Conservation (phyloP, 768 basidiomycete species). For the Lentinula sp. region DNA sequence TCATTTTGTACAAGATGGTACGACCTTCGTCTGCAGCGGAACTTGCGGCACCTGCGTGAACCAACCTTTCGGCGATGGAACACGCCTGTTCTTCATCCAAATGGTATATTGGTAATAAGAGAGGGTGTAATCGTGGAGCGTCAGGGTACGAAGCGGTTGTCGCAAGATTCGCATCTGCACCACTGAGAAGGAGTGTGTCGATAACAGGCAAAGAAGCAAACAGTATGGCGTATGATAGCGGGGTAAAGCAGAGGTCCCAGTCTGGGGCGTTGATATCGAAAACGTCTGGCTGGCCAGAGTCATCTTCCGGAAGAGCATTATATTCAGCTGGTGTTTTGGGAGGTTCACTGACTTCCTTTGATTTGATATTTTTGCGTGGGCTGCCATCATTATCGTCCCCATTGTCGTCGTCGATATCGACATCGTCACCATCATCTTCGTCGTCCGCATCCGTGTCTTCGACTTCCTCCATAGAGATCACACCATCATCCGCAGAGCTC, state of each 20-base stretch:
- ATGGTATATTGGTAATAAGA: slow-evolving; percentile 9
- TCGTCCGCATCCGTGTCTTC: slow-evolving; percentile 20
- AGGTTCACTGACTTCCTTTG: slow-evolving; percentile 1
- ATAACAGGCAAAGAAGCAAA: slow-evolving; percentile 38
- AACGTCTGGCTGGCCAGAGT: slow-evolving; percentile 44
- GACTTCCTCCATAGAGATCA: slow-evolving; percentile 20
- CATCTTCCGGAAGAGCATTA: slow-evolving; percentile 39
- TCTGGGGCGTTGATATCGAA: slow-evolving; percentile 48
- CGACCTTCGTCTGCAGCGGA: slow-evolving; percentile 29
- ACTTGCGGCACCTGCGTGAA: slow-evolving; percentile 34
- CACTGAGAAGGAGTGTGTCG: slow-evolving; percentile 39
- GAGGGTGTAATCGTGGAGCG: slow-evolving; percentile 19
- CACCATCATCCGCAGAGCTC: slow-evolving; percentile 37
- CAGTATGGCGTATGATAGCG: slow-evolving; percentile 46
- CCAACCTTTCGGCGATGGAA: slow-evolving; percentile 31
- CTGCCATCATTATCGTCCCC: slow-evolving; percentile 11
- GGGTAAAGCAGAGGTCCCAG: slow-evolving; percentile 54
- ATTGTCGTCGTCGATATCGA: slow-evolving; percentile 17
- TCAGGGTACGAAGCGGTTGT: slow-evolving; percentile 34
- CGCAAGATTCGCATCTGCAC: slow-evolving; percentile 37
- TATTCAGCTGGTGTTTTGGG: slow-evolving; percentile 13
- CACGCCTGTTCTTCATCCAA: slow-evolving; percentile 35
- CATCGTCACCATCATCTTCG: slow-evolving; percentile 17
- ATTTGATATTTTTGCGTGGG: slow-evolving; percentile 11
- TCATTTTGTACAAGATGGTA: slow-evolving; percentile 37